phyloP scores from a whole-genome alignment of 192 early-diverging fungal genomes.

The Backusella parvicylindrica region DNA sequence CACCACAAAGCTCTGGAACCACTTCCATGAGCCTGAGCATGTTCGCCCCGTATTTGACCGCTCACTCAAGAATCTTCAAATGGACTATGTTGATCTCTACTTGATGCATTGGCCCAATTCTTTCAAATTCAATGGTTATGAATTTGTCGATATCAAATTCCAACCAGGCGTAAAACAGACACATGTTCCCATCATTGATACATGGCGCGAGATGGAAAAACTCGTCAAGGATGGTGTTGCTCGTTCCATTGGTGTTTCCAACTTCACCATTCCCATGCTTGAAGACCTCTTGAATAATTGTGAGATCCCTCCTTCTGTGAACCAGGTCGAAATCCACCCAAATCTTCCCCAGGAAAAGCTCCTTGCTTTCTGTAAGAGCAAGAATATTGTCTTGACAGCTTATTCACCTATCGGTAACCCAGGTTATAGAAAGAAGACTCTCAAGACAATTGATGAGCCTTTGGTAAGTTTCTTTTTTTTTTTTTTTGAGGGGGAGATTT shows the following conservation, averaged over 20 bases:
- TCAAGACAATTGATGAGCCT: conserved; percentile 53
- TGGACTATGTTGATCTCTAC: conserved; percentile 69
- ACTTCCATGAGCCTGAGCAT: conserved; percentile 47
- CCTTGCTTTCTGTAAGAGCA: conserved; percentile 48
- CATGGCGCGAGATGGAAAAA: conserved; percentile 72
- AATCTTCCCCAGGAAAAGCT: conserved; percentile 53
- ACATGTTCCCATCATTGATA: conserved; percentile 61
- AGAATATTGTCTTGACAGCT: conserved; percentile 57
- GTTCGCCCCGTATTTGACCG: conserved; percentile 45
- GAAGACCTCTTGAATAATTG: conserved; percentile 59
- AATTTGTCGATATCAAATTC: conserved; percentile 20
- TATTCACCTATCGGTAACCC: conserved; percentile 62
- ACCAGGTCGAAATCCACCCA: conserved; percentile 67
- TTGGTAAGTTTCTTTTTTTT: conserved; percentile 16
- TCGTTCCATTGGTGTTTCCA: conserved; percentile 75
- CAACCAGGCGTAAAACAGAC: conserved; percentile 35
- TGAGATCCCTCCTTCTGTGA: conserved; percentile 65
- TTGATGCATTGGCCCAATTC: conserved; percentile 76
- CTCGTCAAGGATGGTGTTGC: conserved; percentile 59
- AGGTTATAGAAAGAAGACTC: conserved; percentile 14
- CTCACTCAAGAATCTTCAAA: conserved; percentile 50
- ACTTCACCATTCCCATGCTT: conserved; percentile 58
- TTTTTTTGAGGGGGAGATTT: neutral
- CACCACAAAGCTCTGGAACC: conserved; percentile 67
- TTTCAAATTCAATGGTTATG: conserved; percentile 29